These are phyloP conservation scores for Cytospora mali DNA, from an alignment of 2,329 filamentous ascomycete genomes.

Conservation along the genomic window DNA sequence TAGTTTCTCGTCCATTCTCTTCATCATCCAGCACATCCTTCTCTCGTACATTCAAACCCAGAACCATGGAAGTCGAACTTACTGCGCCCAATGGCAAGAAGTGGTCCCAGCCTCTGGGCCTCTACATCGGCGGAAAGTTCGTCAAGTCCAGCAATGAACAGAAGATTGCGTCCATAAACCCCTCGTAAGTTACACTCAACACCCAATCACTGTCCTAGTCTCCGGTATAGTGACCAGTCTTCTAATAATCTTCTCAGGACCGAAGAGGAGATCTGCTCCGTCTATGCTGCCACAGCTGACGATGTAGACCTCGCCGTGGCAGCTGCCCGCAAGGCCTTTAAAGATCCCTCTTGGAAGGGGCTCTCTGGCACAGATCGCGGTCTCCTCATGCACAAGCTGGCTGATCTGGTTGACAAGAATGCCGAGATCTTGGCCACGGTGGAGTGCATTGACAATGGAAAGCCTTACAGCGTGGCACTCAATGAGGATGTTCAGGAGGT, in stretches of 20 bases:
- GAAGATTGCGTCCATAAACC: conserved; percentile 69
- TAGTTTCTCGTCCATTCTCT: not conserved
- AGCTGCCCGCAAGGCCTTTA: conserved; percentile 70
- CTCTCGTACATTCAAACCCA: conserved; percentile 2
- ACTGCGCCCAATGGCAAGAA: conserved; percentile 75
- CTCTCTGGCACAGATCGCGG: conserved; percentile 70
- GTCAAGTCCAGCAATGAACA: conserved; percentile 66
- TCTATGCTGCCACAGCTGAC: conserved; percentile 66
- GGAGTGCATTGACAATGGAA: conserved; percentile 82
- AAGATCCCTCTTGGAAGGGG: conserved; percentile 66
- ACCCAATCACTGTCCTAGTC: not conserved
- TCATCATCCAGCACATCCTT: conserved; percentile 5
- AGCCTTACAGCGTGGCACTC: conserved; percentile 69
- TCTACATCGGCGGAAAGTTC: conserved; percentile 85
- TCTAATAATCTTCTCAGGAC: conserved; percentile 38
- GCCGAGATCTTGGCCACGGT: conserved; percentile 51
- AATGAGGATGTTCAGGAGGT: conserved; percentile 61
- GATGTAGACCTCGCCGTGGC: conserved; percentile 72
- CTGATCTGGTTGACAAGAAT: conserved; percentile 68
- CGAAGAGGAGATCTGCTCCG: conserved; percentile 70
- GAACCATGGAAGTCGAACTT: conserved; percentile 55
- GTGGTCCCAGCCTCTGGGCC: conserved; percentile 73
- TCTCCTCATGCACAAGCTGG: conserved; percentile 68
- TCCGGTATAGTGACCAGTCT: not conserved
- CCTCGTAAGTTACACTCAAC: conserved; percentile 59